Conservation (phyloP, 768 basidiomycete species). For the Mycena alexandri region DNA sequence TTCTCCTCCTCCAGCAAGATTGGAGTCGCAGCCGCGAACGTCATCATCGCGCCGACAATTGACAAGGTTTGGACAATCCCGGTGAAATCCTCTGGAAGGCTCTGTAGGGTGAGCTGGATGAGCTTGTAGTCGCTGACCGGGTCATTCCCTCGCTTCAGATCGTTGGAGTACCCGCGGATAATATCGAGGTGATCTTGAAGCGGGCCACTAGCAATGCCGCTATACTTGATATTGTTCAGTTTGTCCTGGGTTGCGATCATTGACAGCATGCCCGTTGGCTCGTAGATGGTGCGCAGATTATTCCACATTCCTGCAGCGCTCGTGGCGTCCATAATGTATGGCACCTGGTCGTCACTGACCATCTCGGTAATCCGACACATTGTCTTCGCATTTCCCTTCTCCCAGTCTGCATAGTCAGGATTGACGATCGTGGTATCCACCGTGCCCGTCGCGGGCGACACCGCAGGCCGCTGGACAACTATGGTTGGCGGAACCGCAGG, state of each 20-base stretch:
- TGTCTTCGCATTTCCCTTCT: not conserved
- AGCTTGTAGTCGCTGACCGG: not conserved
- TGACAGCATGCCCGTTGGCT: conserved; percentile 4
- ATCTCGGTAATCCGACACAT: conserved; percentile 1
- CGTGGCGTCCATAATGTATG: conserved; percentile 2
- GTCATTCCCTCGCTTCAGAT: conserved; percentile 9
- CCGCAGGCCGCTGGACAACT: not conserved
- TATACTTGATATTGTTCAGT: conserved; percentile 1
- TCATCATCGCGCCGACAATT: not conserved
- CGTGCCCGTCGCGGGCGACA: not conserved
- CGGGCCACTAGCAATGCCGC: conserved; percentile 6
- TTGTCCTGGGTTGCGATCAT: conserved; percentile 16
- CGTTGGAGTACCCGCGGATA: not conserved
- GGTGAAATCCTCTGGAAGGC: conserved; percentile 3
- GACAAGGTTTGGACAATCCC: not conserved
- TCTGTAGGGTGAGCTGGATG: not conserved
- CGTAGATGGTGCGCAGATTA: conserved; percentile 9
- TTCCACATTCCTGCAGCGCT: conserved; percentile 16
- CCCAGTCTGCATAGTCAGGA: not conserved
- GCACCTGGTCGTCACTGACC: conserved; percentile 7
- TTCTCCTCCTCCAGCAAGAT: not conserved
- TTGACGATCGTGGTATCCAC: not conserved
- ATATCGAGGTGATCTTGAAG: conserved; percentile 21
- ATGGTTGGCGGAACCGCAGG: not conserved
- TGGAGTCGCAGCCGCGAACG: not conserved